Base-by-base conservation (phyloP, 495 filamentous ascomycete genomes). In the Trichoderma asperelloides region DNA sequence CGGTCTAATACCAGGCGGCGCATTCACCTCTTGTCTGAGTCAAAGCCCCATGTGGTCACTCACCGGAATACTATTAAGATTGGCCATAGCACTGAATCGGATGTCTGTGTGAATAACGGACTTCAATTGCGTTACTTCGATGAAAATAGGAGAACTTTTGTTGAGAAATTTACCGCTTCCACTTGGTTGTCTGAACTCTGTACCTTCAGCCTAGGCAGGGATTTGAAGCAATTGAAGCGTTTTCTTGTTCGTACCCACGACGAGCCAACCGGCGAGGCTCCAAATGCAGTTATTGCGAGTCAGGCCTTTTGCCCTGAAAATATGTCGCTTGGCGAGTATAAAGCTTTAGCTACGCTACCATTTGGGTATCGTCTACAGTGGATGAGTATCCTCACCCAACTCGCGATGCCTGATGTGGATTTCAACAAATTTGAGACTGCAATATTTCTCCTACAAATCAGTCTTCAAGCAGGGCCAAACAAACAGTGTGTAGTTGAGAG, bases 311-410 rank as follows among this genome's bases (percentile, higher is more conserved):
- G 75, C 62, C 75, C 81, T 0, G 27, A 49, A 0, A 41, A 73
- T 21, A 73, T 83, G 67, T 74, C 75, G 2, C 63, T 82, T 16
- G 74, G 72, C 16, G 80, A 84, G 43, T 83, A 75, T 67, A 74
- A 75, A 28, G 70, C 79, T 0, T 75, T 84, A 25, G 74, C 74
- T 55, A 64, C 70, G 1, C 69, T 84, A 21, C 74, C 77, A 13
- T 69, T 74, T 13, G 81, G 81, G 3, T 51, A 78, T 51, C 70
- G 76, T 0, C 71, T 82, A 27, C 80, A 83, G 64, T 83, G 80
- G 81, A 65, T 74, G 64, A 82, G 83, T 51, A 79, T 83, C 18
- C 70, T 78, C 2, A 41, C 71, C 6, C 75, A 84, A 69, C 70
- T 85, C 43, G 69, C 72, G 0, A 69, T 73, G 60, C 74, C 73